These are phyloP conservation scores for Fusarium sterilihyphosum DNA, from an alignment of 2,329 filamentous ascomycete genomes.

Conservation along the genomic window DNA sequence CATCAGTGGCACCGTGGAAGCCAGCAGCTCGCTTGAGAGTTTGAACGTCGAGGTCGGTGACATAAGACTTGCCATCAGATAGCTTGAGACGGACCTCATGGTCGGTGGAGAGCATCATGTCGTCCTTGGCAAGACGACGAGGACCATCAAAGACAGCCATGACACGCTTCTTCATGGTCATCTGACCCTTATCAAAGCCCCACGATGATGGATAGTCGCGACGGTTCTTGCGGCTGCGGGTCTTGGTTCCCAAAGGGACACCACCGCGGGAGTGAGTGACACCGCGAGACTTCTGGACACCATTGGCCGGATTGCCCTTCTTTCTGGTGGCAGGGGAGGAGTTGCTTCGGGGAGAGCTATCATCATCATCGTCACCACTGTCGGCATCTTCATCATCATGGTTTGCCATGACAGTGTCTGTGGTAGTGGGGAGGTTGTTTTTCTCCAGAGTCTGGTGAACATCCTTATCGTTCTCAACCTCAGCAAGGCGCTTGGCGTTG, in stretches of 20 bases:
- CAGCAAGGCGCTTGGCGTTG: constrained; percentile 72
- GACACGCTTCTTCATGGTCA: constrained; percentile 98
- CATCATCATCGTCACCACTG: constrained; percentile 64
- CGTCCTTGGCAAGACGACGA: constrained; percentile 92
- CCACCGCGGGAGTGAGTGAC: constrained; percentile 83
- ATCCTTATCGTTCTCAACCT: constrained; percentile 71
- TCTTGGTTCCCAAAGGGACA: constrained; percentile 66
- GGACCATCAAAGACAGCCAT: constrained; percentile 91
- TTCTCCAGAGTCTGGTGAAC: constrained; percentile 72
- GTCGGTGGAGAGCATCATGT: constrained; percentile 97
- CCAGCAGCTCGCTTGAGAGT: constrained; percentile 89
- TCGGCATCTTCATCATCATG: constrained; percentile 66
- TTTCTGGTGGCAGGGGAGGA: constrained; percentile 58
- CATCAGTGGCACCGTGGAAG: constrained; percentile 80
- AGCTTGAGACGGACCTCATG: constrained; percentile 91
- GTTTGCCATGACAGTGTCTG: constrained; percentile 49
- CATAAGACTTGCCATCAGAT: constrained; percentile 78
- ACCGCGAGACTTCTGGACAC: constrained; percentile 74
- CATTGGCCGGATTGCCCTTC: constrained; percentile 66
- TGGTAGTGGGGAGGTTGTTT: constrained; percentile 65
- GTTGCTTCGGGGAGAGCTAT: constrained; percentile 59
- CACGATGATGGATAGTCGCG: constrained; percentile 94
- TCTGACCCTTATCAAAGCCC: constrained; percentile 91
- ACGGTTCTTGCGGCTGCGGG: constrained; percentile 84
- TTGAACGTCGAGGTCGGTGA: constrained; percentile 93